Conservation (phyloP, 2,329 filamentous ascomycete genomes). For the Cladophialophora psammophila region DNA sequence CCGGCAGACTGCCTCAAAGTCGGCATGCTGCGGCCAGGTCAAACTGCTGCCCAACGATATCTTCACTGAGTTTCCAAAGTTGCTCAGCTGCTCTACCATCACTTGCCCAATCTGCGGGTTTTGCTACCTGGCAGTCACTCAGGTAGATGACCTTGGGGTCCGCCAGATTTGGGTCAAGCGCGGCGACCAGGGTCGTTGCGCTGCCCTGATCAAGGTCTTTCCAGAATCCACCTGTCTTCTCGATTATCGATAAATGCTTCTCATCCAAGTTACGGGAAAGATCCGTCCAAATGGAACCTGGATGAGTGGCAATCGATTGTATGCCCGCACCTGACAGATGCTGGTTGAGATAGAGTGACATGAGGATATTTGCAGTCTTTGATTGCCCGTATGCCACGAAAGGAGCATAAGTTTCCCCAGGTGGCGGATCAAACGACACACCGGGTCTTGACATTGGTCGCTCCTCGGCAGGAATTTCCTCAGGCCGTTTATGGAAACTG, state of each 20-base stretch:
- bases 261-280: constrained; percentile 41
- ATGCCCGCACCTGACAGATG: constrained; percentile 51
- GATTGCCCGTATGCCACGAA: constrained; percentile 55
- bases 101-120: constrained; percentile 43
- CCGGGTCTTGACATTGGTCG: constrained; percentile 23
- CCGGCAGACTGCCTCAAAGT: neutral
- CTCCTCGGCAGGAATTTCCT: constrained; percentile 30
- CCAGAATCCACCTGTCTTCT: constrained; percentile 42
- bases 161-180: constrained; percentile 52
- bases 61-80: constrained; percentile 35
- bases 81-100: constrained; percentile 36
- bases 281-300: constrained; percentile 44
- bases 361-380: constrained; percentile 59
- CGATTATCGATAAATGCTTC: constrained; percentile 38
- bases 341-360: constrained; percentile 48
- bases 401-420: constrained; percentile 43
- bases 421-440: constrained; percentile 36
- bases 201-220: constrained; percentile 35
- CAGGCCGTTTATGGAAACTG: constrained; percentile 44
- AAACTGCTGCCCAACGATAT: constrained; percentile 48
- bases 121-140: constrained; percentile 46
- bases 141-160: constrained; percentile 43
- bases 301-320: constrained; percentile 51
- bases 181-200: constrained; percentile 54
- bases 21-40: constrained; percentile 15